These are phyloP conservation scores for Astragalus membranaceus DNA, from an alignment of 306 rosid genomes.

Conservation along the genomic window DNA sequence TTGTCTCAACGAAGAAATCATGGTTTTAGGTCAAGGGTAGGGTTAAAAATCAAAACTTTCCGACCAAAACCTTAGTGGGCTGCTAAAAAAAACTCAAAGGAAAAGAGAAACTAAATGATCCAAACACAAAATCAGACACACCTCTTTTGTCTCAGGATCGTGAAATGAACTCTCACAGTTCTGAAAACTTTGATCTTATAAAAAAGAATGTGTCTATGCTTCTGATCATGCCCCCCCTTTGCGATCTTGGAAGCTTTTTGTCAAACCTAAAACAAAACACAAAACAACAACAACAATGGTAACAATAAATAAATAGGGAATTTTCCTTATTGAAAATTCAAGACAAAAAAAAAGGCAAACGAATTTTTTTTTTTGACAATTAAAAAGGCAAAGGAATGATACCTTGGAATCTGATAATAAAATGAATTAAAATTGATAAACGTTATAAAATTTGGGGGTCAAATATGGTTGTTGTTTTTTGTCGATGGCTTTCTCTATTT, in stretches of 20 bases:
- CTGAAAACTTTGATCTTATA: not conserved
- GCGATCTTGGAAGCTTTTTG: conserved; percentile 22
- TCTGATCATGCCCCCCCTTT: conserved; percentile 18
- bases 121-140: conserved; percentile 7
- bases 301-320: not conserved
- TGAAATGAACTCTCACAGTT: too few species aligned
- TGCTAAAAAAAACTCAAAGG: not conserved
- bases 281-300: not conserved
- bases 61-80: conserved; percentile 11
- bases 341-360: not conserved
- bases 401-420: conserved; percentile 15
- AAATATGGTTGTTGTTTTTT: not conserved
- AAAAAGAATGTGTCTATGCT: not conserved
- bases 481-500: not conserved
- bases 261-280: not conserved
- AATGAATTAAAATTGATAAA: not conserved
- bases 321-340: not conserved
- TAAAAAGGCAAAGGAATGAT: conserved; percentile 12
- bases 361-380: not conserved
- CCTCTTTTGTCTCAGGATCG: conserved; percentile 4
- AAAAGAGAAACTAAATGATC: not conserved
- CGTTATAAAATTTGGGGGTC: not conserved
- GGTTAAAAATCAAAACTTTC: conserved; percentile 15
- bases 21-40: conserved; percentile 1
- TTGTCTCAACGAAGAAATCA: conserved; percentile 40